These are phyloP conservation scores for Dioscorea alata DNA, from an alignment of 106 monocot species.

Conservation along the genomic window DNA sequence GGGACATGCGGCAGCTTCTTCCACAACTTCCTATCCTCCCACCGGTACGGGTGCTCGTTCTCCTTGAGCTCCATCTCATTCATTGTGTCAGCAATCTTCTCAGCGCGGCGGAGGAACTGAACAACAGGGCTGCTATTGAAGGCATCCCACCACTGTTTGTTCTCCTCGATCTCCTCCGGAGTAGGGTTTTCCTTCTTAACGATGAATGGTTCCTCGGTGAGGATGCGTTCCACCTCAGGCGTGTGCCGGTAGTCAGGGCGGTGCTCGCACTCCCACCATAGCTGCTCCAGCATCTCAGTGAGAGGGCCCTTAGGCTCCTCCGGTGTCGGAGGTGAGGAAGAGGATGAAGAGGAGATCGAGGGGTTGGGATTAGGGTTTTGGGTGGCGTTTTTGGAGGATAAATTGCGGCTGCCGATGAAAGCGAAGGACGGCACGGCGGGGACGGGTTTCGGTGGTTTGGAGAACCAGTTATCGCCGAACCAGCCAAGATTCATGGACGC, in stretches of 20 bases:
- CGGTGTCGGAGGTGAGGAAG: background rate
- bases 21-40: conserved; percentile 73
- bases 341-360: conserved; percentile 4
- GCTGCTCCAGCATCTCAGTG: conserved; percentile 70
- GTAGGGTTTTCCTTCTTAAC: conserved; percentile 46
- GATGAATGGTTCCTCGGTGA: conserved; percentile 51
- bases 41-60: conserved; percentile 55
- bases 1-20: conserved; percentile 59
- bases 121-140: conserved; percentile 60
- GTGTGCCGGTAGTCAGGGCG: conserved; percentile 75
- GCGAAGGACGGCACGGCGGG: conserved; percentile 45
- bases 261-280: conserved; percentile 64
- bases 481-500: conserved; percentile 68
- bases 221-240: conserved; percentile 65
- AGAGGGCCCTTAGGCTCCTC: conserved; percentile 19
- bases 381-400: conserved; percentile 25
- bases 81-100: conserved; percentile 47
- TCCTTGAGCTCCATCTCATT: conserved; percentile 77
- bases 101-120: conserved; percentile 53
- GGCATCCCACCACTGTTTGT: conserved; percentile 63
- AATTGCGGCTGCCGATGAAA: conserved; percentile 51
- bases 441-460: conserved; percentile 24
- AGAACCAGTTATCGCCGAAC: conserved; percentile 69
- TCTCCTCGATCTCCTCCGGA: conserved; percentile 68
- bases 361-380: conserved; percentile 2